Evolutionary conservation across 306 rosid species (phyloP).

Genomic region (Begonia fuchsioides): DNA sequence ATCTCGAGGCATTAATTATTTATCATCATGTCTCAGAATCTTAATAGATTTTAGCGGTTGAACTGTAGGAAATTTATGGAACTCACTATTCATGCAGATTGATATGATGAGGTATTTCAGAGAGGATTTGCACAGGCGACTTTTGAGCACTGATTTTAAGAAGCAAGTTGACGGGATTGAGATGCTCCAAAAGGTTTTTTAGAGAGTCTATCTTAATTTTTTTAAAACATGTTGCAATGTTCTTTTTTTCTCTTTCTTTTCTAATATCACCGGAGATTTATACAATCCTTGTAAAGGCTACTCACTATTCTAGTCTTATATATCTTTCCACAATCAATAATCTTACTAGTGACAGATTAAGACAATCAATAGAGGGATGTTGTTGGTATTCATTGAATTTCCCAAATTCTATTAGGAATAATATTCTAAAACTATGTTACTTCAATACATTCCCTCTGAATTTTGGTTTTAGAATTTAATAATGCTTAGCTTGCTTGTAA

Average conservation of each 20-base stretch:
- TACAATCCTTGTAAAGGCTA: too few relatives aligned
- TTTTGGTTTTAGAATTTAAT: too few relatives aligned
- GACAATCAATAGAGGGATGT: too few relatives aligned
- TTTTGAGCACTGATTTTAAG: slow-evolving; percentile 82
- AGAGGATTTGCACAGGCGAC: slow-evolving; percentile 93
- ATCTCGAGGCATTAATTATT: slow-evolving; percentile 61
- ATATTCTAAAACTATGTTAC: too few relatives aligned
- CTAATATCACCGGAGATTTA: neutral
- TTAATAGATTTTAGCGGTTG: neutral
- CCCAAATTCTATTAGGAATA: too few relatives aligned
- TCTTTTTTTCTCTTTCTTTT: slow-evolving; percentile 1
- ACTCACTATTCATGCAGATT: slow-evolving; percentile 38
- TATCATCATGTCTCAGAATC: slow-evolving; percentile 1
- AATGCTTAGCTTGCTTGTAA: too few relatives aligned
- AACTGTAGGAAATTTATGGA: slow-evolving; percentile 8
- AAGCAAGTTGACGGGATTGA: slow-evolving; percentile 97
- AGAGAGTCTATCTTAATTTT: neutral
- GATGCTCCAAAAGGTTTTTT: slow-evolving; percentile 78
- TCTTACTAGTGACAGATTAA: too few relatives aligned
- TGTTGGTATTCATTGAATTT: too few relatives aligned
- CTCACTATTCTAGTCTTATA: too few relatives aligned
- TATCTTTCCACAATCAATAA: too few relatives aligned
- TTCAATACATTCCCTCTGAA: too few relatives aligned
- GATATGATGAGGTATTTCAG: slow-evolving; percentile 89
- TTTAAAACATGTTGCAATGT: neutral